Conservation (phyloP, 306 rosid species). For the Corylus americana region DNA sequence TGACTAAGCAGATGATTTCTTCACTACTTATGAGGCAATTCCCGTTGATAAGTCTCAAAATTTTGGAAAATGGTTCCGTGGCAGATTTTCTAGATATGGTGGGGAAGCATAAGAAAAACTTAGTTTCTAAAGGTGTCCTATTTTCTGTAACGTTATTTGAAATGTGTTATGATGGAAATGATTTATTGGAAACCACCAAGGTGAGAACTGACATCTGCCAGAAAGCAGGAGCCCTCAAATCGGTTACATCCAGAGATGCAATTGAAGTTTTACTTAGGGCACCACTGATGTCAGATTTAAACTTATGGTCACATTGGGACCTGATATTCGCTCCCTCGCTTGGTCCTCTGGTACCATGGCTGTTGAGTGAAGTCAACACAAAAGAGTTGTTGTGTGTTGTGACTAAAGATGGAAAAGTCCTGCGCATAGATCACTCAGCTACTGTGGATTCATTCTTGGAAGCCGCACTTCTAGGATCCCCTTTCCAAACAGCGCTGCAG, state of each 20-base stretch:
- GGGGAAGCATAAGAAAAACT: slow-evolving; percentile 42
- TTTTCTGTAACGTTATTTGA: slow-evolving; percentile 67
- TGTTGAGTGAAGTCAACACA: slow-evolving; percentile 64
- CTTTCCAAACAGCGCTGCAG: slow-evolving; percentile 76
- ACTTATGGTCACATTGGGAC: slow-evolving; percentile 97
- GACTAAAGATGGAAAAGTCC: slow-evolving; percentile 73
- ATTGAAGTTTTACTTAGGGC: slow-evolving; percentile 63
- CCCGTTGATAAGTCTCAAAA: slow-evolving; percentile 63
- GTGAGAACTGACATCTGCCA: slow-evolving; percentile 31
- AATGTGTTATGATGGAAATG: slow-evolving; percentile 31
- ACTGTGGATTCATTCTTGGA: slow-evolving; percentile 74
- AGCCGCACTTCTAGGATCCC: slow-evolving; percentile 76
- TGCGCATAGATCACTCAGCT: slow-evolving; percentile 77
- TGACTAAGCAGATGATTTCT: slow-evolving; percentile 55
- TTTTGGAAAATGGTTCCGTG: slow-evolving; percentile 49
- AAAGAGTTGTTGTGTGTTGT: slow-evolving; percentile 74
- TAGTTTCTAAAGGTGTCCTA: slow-evolving; percentile 58
- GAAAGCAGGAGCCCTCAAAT: slow-evolving; percentile 29
- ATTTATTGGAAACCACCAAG: slow-evolving; percentile 30
- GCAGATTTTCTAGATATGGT: slow-evolving; percentile 53
- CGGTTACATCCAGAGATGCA: slow-evolving; percentile 60
- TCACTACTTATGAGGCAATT: slow-evolving; percentile 69
- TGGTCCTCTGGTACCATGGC: slow-evolving; percentile 83
- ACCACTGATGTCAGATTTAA: slow-evolving; percentile 81
- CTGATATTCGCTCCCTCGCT: slow-evolving; percentile 70